Conservation (phyloP, 164 flowering plant genomes). For the Vitis amurensis region DNA sequence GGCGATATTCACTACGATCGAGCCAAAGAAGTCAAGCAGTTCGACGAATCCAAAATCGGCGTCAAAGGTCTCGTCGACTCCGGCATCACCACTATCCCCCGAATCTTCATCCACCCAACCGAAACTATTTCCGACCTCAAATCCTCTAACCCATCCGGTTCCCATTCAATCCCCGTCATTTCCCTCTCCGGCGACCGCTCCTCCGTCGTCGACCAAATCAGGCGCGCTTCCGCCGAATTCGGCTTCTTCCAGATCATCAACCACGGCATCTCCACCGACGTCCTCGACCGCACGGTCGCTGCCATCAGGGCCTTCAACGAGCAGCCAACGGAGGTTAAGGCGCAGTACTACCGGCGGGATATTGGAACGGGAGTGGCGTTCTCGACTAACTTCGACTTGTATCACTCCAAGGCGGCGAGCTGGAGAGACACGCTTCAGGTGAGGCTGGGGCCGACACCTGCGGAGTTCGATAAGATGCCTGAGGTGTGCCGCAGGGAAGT, state of each 20-base stretch:
- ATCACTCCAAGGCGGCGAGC: slow-evolving; percentile 49
- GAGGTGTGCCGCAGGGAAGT: slow-evolving; percentile 43
- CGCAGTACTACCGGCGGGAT: slow-evolving; percentile 32
- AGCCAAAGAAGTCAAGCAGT: slow-evolving; percentile 39
- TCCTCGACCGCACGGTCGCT: slow-evolving; percentile 23
- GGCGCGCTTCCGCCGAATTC: slow-evolving; percentile 26
- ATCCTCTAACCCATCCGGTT: background rate
- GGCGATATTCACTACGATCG: slow-evolving; percentile 28
- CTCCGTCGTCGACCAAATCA: slow-evolving; percentile 29
- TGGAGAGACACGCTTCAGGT: slow-evolving; percentile 59
- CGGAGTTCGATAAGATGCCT: slow-evolving; percentile 31
- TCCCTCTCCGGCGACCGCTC: slow-evolving; percentile 38
- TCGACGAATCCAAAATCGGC: slow-evolving; percentile 67
- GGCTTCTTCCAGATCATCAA: slow-evolving; percentile 65
- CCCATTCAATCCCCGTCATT: slow-evolving; percentile 33
- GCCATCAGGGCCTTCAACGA: slow-evolving; percentile 46
- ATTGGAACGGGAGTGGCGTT: slow-evolving; percentile 23
- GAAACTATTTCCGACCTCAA: slow-evolving; percentile 32
- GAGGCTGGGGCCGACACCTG: slow-evolving; percentile 25
- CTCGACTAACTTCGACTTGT: slow-evolving; percentile 43
- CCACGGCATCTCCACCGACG: slow-evolving; percentile 35
- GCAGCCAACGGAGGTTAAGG: slow-evolving; percentile 35
- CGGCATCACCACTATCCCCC: slow-evolving; percentile 58
- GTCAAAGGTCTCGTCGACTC: slow-evolving; percentile 71
- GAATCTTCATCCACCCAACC: slow-evolving; percentile 56